Percentiles rank a stretch among this genome's conserved stretches.
Evolutionary conservation across 2,329 filamentous ascomycete genomes (phyloP).

Genomic region (Colletotrichum brevisporum): DNA sequence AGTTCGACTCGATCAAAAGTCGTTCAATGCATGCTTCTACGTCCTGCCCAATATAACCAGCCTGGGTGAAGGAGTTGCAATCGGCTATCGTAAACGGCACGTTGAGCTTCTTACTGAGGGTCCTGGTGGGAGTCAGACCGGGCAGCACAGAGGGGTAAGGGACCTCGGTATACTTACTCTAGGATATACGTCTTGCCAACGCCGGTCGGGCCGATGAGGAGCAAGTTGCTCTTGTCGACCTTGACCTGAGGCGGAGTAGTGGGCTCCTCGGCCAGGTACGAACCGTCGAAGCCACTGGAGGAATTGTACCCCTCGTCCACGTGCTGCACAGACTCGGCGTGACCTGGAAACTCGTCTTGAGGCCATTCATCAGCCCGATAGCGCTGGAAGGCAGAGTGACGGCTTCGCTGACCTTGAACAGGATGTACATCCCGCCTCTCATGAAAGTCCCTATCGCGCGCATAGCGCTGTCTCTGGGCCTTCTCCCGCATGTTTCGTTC

Average conservation of each 20-base stretch:
- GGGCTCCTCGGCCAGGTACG: constrained; percentile 65
- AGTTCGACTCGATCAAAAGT: constrained; percentile 89
- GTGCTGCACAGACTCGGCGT: constrained; percentile 62
- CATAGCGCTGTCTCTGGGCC: constrained; percentile 77
- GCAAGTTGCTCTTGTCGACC: constrained; percentile 95
- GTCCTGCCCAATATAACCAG: constrained; percentile 97
- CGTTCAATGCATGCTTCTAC: constrained; percentile 96
- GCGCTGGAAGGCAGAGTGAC: constrained; percentile 46
- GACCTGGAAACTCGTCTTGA: constrained; percentile 70
- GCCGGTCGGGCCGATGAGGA: constrained; percentile 91
- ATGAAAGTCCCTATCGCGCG: constrained; percentile 74
- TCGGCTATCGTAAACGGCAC: constrained; percentile 97
- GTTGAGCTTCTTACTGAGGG: constrained; percentile 90
- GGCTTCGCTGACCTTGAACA: constrained; percentile 76
- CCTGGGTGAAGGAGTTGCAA: constrained; percentile 95
- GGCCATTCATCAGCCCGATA: constrained; percentile 51
- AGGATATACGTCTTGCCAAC: constrained; percentile 97
- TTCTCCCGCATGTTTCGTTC: constrained; percentile 73
- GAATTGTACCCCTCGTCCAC: constrained; percentile 52
- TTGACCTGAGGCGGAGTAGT: constrained; percentile 68
- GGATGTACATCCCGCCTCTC: constrained; percentile 76
- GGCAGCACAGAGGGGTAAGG: not conserved
- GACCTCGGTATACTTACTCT: constrained; percentile 61
- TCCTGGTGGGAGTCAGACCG: constrained; percentile 67
- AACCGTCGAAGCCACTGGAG: constrained; percentile 53